Conservation (phyloP, 2,329 filamentous ascomycete species). For the Verticillium albo-atrum region DNA sequence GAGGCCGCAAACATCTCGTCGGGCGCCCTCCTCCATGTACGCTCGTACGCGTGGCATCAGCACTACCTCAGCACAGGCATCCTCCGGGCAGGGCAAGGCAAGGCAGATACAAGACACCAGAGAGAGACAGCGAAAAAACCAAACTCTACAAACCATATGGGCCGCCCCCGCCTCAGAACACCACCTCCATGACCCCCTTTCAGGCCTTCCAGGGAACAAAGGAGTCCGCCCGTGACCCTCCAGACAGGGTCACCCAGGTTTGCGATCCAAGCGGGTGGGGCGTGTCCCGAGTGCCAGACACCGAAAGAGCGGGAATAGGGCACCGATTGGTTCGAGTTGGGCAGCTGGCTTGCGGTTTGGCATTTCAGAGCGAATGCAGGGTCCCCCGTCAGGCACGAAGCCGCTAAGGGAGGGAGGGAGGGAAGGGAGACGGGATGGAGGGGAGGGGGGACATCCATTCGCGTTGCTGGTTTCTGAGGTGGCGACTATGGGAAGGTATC, state of each 20-base stretch:
- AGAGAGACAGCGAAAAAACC: constrained; percentile 51
- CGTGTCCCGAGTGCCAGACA: not conserved
- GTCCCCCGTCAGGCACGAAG: not conserved
- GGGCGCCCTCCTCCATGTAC: not conserved
- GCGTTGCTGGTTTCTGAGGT: not conserved
- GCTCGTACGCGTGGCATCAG: not conserved
- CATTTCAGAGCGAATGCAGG: not conserved
- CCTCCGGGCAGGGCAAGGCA: not conserved
- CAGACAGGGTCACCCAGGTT: not conserved
- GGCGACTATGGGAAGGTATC: not conserved
- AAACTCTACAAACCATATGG: not conserved
- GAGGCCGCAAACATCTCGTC: not conserved
- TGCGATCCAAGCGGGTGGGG: not conserved
- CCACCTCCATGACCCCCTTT: not conserved
- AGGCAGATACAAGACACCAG: constrained; percentile 68
- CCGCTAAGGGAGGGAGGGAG: not conserved
- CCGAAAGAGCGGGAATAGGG: not conserved
- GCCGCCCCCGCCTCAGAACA: not conserved
- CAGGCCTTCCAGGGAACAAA: not conserved
- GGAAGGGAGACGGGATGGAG: not conserved
- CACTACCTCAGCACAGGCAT: not conserved
- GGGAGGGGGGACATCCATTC: not conserved
- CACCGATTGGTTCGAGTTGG: not conserved
- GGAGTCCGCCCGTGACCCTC: not conserved
- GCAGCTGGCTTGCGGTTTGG: not conserved